Conservation (phyloP, 2,329 filamentous ascomycete species). For the Monosporascus sp. region DNA sequence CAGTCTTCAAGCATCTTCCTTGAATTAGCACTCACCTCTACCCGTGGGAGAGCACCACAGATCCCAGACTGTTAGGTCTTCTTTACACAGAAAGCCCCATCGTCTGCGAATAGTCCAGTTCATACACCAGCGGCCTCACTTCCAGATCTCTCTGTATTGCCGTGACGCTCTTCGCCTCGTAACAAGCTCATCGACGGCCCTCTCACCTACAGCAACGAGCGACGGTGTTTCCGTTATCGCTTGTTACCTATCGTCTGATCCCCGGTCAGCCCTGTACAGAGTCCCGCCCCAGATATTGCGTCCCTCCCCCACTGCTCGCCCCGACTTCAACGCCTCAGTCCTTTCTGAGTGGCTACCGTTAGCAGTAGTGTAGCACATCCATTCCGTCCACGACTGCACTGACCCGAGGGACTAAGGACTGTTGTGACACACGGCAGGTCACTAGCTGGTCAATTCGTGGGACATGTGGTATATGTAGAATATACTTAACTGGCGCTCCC, state of each 20-base stretch:
- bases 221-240: too few species aligned
- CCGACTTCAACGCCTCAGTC: slow-evolving; percentile 7
- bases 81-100: background rate
- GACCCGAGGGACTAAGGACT: slow-evolving; percentile 17
- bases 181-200: background rate
- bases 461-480: slow-evolving; percentile 7
- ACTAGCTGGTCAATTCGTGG: slow-evolving; percentile 12
- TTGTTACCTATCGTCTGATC: background rate
- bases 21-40: slow-evolving; percentile 1
- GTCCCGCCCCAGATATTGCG: background rate
- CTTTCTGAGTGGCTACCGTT: slow-evolving; percentile 17
- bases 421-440: slow-evolving; percentile 15
- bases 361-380: slow-evolving; percentile 14
- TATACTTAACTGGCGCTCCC: slow-evolving; percentile 8
- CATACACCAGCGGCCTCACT: too few species aligned
- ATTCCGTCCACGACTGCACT: slow-evolving; percentile 19
- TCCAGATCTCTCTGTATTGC: too few species aligned
- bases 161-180: too few species aligned
- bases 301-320: slow-evolving; percentile 2
- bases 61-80: background rate
- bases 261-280: background rate
- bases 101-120: background rate
- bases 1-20: slow-evolving; percentile 11
- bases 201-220: too few species aligned
- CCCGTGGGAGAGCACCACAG: background rate